phyloP scores from a whole-genome alignment of 208 protist species.

The Acanthamoeba pearcei region DNA sequence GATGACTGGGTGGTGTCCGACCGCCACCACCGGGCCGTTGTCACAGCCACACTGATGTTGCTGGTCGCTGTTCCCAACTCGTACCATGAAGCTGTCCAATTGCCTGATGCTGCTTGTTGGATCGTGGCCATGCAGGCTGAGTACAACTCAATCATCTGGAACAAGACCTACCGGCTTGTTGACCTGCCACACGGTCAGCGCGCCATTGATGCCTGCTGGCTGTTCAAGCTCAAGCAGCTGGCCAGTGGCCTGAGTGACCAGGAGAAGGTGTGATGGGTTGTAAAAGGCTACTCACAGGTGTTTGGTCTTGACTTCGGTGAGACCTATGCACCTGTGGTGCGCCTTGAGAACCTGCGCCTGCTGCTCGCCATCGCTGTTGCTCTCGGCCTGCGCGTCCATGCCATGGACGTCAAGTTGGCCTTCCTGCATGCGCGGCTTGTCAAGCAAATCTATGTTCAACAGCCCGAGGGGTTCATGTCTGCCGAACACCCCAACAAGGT shows the following conservation, averaged over 20 bases:
- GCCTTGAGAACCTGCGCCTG: neutral
- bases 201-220: neutral
- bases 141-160: neutral
- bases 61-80: too few species aligned
- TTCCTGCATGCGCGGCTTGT: neutral
- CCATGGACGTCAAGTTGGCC: neutral
- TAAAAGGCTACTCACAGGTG: neutral
- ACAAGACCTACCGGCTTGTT: neutral
- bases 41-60: too few species aligned
- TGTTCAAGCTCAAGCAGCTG: neutral
- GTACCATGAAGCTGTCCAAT: too few species aligned
- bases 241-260: neutral
- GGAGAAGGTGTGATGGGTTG: neutral
- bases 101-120: too few species aligned
- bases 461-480: neutral
- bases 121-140: neutral
- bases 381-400: neutral
- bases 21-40: too few species aligned
- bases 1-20: too few species aligned
- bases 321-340: neutral
- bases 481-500: neutral
- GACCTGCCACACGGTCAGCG: neutral
- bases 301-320: neutral
- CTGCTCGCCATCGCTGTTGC: neutral
- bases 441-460: neutral